These are phyloP conservation scores for Candolleomyces efflorescens DNA, from an alignment of 768 basidiomycete genomes.

Conservation along the genomic window DNA sequence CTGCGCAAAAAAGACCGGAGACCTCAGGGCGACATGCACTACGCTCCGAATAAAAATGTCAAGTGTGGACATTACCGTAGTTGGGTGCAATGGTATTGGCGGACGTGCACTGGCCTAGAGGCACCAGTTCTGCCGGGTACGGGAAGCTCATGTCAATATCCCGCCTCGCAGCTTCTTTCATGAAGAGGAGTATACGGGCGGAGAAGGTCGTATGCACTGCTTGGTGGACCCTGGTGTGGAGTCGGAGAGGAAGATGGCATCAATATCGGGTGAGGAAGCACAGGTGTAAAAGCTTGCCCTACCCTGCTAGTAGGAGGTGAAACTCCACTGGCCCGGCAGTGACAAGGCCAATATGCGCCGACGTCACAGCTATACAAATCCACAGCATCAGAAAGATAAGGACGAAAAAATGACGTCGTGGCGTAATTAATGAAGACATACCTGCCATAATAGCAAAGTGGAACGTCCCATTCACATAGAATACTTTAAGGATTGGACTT, in stretches of 20 bases:
- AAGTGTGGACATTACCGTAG: too few relatives aligned
- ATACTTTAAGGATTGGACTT: not conserved
- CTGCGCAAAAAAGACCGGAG: too few relatives aligned
- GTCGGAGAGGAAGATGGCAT: too few relatives aligned
- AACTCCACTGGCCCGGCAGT: not conserved
- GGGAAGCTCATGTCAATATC: too few relatives aligned
- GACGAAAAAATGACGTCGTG: not conserved
- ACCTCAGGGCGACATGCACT: too few relatives aligned
- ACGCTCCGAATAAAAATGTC: too few relatives aligned
- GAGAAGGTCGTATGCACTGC: not conserved
- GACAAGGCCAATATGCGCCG: not conserved
- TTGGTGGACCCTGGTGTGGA: not conserved
- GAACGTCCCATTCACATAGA: conserved; percentile 2
- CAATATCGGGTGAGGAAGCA: not conserved
- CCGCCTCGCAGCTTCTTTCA: not conserved
- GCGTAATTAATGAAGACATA: not conserved
- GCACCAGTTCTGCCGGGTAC: too few relatives aligned
- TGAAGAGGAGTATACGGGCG: not conserved
- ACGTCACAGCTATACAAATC: not conserved
- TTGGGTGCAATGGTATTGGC: too few relatives aligned
- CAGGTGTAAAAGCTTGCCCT: not conserved
- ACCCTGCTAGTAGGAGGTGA: not conserved
- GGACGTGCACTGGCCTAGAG: too few relatives aligned
- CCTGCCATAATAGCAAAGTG: not conserved
- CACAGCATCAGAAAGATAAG: not conserved